These are phyloP conservation scores for Rhamnella rubrinervis DNA, from an alignment of 331 rosid species.

Conservation along the genomic window DNA sequence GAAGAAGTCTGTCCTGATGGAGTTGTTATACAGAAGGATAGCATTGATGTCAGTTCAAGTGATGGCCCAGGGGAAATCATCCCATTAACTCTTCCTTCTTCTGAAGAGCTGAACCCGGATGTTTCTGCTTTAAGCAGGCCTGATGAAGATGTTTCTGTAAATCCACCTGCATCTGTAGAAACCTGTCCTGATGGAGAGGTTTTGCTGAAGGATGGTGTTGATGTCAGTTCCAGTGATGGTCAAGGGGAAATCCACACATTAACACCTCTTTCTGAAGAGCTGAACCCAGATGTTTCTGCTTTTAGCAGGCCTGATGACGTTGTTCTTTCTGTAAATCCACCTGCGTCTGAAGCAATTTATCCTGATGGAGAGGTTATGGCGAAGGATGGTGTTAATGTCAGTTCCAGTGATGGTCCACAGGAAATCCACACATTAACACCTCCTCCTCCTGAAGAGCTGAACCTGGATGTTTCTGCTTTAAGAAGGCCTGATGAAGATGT, in stretches of 20 bases:
- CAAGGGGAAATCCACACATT: neutral
- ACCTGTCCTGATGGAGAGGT: too few species aligned
- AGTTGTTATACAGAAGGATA: too few species aligned
- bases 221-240: too few species aligned
- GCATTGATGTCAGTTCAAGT: too few species aligned
- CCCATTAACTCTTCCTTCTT: neutral
- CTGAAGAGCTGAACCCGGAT: conserved; percentile 7
- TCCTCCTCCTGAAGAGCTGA: neutral
- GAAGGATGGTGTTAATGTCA: conserved; percentile 9
- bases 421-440: neutral
- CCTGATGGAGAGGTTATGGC: conserved; percentile 13
- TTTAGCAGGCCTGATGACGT: conserved; percentile 23
- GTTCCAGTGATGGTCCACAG: conserved; percentile 1
- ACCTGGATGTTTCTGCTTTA: conserved; percentile 9
- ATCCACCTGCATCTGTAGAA: too few species aligned
- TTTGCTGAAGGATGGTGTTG: too few species aligned
- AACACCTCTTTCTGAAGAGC: neutral
- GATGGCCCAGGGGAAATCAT: neutral
- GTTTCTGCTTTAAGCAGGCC: conserved; percentile 13
- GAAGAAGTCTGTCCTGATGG: too few species aligned
- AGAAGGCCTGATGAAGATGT: neutral
- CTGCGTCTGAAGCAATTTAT: conserved; percentile 21
- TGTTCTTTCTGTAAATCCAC: conserved; percentile 26
- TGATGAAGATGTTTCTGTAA: conserved; percentile 23
- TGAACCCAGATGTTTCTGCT: conserved; percentile 8